These are phyloP conservation scores for Candida pseudoglaebosa DNA, from an alignment of 805 yeast species.

Conservation along the genomic window DNA sequence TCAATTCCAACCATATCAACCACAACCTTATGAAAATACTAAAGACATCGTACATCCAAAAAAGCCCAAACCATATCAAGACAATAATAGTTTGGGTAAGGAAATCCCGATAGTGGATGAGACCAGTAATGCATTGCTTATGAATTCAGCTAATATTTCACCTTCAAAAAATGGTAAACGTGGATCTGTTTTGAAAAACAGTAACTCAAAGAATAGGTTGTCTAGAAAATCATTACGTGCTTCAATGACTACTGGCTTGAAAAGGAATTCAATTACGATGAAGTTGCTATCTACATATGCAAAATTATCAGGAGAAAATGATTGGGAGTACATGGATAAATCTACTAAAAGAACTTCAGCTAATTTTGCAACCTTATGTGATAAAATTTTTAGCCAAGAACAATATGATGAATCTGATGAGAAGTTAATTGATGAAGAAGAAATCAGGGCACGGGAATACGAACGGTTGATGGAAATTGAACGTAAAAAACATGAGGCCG, in stretches of 20 bases:
- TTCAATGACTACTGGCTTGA: constrained; percentile 44
- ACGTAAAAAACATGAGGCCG: constrained; percentile 50
- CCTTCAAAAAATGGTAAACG: constrained; percentile 22
- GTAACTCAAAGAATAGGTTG: constrained; percentile 27
- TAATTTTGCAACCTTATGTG: constrained; percentile 74
- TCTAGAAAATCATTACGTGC: constrained; percentile 35
- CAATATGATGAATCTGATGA: constrained; percentile 48
- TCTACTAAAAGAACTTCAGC: constrained; percentile 75
- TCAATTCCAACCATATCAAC: constrained; percentile 6
- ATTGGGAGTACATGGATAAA: constrained; percentile 66
- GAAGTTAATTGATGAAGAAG: constrained; percentile 39
- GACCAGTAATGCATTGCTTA: constrained; percentile 13
- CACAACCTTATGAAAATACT: background rate
- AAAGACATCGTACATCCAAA: background rate
- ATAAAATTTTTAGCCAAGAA: constrained; percentile 71
- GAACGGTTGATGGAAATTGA: constrained; percentile 46
- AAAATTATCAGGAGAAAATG: constrained; percentile 58
- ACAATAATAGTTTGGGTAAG: constrained; percentile 3
- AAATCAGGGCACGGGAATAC: constrained; percentile 38
- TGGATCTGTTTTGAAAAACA: constrained; percentile 22
- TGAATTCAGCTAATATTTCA: constrained; percentile 27
- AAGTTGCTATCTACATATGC: constrained; percentile 71
- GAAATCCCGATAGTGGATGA: constrained; percentile 18
- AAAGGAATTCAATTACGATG: constrained; percentile 67
- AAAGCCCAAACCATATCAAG: constrained; percentile 3